Percentiles rank a stretch among this genome's conserved stretches.
phyloP scores from a whole-genome alignment of 345 rosid genomes.

The Hibiscus trionum region DNA sequence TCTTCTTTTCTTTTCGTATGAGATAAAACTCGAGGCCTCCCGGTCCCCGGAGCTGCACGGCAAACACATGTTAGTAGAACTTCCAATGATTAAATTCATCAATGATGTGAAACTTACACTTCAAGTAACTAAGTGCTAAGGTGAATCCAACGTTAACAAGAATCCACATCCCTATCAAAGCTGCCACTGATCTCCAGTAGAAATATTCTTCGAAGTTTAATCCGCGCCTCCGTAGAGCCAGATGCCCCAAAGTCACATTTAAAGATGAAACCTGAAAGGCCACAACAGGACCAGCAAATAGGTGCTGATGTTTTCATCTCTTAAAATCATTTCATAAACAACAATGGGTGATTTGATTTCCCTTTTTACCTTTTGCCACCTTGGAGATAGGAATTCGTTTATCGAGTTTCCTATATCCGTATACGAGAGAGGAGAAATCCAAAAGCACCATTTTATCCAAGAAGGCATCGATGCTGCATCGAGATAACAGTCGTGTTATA shows the following conservation, averaged over 20 bases:
- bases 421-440: slow-evolving; percentile 40
- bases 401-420: slow-evolving; percentile 30
- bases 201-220: slow-evolving; percentile 23
- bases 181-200: slow-evolving; percentile 32
- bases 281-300: background rate
- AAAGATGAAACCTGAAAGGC: slow-evolving; percentile 30
- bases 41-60: slow-evolving; percentile 25
- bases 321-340: background rate
- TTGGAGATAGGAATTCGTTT: slow-evolving; percentile 45
- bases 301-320: background rate
- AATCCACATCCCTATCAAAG: slow-evolving; percentile 37
- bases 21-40: slow-evolving; percentile 18
- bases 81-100: background rate
- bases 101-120: slow-evolving; percentile 21
- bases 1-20: slow-evolving; percentile 26
- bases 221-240: slow-evolving; percentile 20
- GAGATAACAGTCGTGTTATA: background rate
- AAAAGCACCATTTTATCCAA: slow-evolving; percentile 41
- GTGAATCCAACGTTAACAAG: slow-evolving; percentile 31
- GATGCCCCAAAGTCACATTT: slow-evolving; percentile 29
- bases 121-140: slow-evolving; percentile 21
- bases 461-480: slow-evolving; percentile 36
- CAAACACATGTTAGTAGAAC: background rate
- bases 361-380: slow-evolving; percentile 43
- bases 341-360: background rate